Percentiles rank a stretch among this genome's conserved stretches.
Evolutionary conservation across 2,329 filamentous ascomycete genomes (phyloP).

Genomic region (Cercospora canescens): DNA sequence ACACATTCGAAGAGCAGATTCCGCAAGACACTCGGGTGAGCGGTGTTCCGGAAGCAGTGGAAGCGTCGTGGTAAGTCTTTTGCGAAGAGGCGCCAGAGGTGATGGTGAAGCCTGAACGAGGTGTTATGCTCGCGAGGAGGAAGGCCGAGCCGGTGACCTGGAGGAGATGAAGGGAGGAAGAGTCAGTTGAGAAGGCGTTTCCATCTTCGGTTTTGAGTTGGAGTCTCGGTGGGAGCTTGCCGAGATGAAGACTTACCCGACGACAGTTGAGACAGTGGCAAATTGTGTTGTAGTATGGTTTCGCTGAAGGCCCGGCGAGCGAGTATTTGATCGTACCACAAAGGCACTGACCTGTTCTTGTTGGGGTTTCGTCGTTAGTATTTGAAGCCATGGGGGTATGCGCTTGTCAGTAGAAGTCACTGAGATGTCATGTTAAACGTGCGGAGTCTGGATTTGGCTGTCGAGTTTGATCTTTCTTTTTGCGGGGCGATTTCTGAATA

Average conservation of each 20-base stretch:
- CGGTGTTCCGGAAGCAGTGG: constrained; percentile 46
- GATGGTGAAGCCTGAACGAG: constrained; percentile 39
- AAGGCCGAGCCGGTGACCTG: constrained; percentile 27
- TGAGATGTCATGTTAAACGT: not conserved
- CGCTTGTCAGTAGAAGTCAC: not conserved
- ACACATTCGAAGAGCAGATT: constrained; percentile 38
- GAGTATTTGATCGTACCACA: constrained; percentile 47
- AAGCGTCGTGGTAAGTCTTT: constrained; percentile 43
- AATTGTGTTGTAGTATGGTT: constrained; percentile 41
- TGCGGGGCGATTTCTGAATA: not conserved
- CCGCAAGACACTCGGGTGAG: constrained; percentile 46
- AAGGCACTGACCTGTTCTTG: constrained; percentile 41
- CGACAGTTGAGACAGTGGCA: constrained; percentile 53
- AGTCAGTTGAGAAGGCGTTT: not conserved
- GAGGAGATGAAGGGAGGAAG: not conserved
- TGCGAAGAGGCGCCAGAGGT: constrained; percentile 43
- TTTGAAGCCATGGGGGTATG: not conserved
- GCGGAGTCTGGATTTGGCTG: not conserved
- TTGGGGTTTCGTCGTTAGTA: not conserved
- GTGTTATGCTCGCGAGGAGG: constrained; percentile 9
- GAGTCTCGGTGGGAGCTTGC: not conserved
- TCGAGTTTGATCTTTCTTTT: not conserved
- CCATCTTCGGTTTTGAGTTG: not conserved
- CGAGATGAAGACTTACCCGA: constrained; percentile 30
- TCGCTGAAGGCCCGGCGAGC: constrained; percentile 43